These are phyloP conservation scores for Globisporangium okanoganense DNA, from an alignment of 352 stramenopile species.

Conservation along the genomic window DNA sequence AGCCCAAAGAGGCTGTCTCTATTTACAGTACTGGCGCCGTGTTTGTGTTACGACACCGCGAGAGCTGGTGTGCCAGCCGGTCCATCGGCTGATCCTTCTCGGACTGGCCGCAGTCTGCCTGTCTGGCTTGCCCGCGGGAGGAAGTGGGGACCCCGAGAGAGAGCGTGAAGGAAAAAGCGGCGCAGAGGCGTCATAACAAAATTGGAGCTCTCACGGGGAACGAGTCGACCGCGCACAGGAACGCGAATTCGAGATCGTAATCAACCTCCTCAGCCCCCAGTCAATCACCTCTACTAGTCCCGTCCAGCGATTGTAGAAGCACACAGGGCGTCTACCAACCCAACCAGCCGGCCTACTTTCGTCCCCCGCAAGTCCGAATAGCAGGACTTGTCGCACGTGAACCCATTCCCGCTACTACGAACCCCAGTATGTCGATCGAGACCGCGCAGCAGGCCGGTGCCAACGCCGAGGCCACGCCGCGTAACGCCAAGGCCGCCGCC, in stretches of 20 bases:
- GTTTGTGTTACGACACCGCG: constrained; percentile 1
- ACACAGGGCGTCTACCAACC: neutral
- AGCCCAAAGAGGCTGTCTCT: constrained; percentile 10
- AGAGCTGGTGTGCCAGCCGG: constrained; percentile 12
- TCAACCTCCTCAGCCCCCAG: neutral
- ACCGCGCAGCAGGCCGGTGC: constrained; percentile 22
- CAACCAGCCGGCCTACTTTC: neutral
- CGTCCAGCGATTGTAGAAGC: neutral
- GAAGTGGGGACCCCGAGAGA: neutral
- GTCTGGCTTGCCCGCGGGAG: neutral
- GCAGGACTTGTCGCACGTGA: constrained; percentile 12
- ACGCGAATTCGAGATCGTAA: constrained; percentile 13
- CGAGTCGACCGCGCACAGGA: constrained; percentile 20
- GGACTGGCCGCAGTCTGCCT: constrained; percentile 6
- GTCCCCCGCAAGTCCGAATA: constrained; percentile 9
- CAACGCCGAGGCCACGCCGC: constrained; percentile 18
- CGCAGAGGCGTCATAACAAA: constrained; percentile 15
- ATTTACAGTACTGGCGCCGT: constrained; percentile 1
- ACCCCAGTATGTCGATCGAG: constrained; percentile 38
- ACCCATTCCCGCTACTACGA: neutral
- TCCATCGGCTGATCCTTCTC: constrained; percentile 3
- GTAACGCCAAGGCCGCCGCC: constrained; percentile 12
- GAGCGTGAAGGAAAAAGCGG: neutral
- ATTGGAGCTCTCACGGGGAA: constrained; percentile 16
- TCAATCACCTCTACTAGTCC: neutral